Evolutionary conservation across 306 rosid species (phyloP), one percentile per base, ranked within the genome.

Genomic region (Coriaria nepalensis): DNA sequence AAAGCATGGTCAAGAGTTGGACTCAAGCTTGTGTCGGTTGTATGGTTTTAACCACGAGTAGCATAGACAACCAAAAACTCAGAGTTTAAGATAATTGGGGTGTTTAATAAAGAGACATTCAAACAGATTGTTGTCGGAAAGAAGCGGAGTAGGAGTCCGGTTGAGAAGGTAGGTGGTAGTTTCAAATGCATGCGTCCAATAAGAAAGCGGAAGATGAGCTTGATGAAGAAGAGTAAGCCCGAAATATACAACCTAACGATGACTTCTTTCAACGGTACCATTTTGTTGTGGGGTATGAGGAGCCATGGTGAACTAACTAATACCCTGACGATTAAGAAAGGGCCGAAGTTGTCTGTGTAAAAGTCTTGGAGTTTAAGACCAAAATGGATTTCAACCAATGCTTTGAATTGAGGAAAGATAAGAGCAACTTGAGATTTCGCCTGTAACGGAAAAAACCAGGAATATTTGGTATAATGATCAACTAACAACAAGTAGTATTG

Each of bases 131-230:
- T 5, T 5, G 11, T 0, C 5, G 0, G 5, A 5, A 0, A 44
- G 35, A 8, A 4, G 7, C 0, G 50, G 9, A 6, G 40, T 55
- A 6, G 42, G 51, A 7, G 44, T 0, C 2, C 15, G 5, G 29
- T 60, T 60, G 2, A 60, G 49, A 2, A 49, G 10, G 12, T 43
- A 61, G 4, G 41, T 39, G 0, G 47, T 45, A n/a, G n/a, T n/a
- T 7, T 15, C 4, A 11, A 52, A 14, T 0, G 53, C 38, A n/a
- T 7, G 6, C 0, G 46, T 6, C 67, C 40, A 61, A 43, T 8
- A 38, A 9, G 6, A 0, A 1, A 4, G 0, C 0, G 33, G 47
- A 0, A 33, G 2, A 9, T 11, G n/a, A 0, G 52, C 52, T 5
- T 20, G 13, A 15, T 43, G 14, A 2, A 61, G 37, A 0, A 61